A percentile compares a stretch with the other conserved stretches of the same genome.
phyloP scores from a whole-genome alignment of 495 filamentous ascomycete species.

The Penicillium paxilli region DNA sequence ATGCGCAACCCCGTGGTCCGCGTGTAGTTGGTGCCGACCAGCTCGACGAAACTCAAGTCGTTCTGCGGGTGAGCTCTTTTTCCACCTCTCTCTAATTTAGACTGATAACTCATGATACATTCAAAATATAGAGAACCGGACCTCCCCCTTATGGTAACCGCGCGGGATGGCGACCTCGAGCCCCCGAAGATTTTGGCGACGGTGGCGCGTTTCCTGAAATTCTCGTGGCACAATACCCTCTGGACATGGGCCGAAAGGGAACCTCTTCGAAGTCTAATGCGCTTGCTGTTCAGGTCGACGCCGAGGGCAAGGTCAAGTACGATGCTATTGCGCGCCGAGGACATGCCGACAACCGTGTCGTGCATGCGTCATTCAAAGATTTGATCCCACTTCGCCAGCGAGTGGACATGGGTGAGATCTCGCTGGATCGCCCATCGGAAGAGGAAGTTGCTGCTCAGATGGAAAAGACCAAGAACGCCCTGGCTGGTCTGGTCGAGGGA shows the following conservation, averaged over 20 bases:
- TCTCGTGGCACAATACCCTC: constrained; percentile 89
- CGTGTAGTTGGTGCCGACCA: constrained; percentile 75
- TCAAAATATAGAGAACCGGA: constrained; percentile 62
- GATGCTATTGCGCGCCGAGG: constrained; percentile 93
- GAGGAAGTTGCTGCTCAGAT: constrained; percentile 80
- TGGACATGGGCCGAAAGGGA: constrained; percentile 86
- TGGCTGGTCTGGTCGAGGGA: constrained; percentile 78
- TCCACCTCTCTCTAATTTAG: not conserved
- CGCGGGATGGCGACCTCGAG: constrained; percentile 82
- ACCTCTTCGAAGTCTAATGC: constrained; percentile 75
- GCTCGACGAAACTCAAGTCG: constrained; percentile 82
- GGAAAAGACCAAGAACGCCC: constrained; percentile 83
- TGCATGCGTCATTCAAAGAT: constrained; percentile 96
- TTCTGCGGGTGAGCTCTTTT: constrained; percentile 63
- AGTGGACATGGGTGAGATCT: constrained; percentile 90
- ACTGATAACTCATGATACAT: constrained; percentile 1
- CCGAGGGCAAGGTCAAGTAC: constrained; percentile 91
- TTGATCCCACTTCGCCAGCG: constrained; percentile 92
- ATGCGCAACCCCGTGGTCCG: constrained; percentile 73
- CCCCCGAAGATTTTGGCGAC: constrained; percentile 89
- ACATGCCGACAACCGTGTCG: constrained; percentile 76
- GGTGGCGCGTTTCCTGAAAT: constrained; percentile 97
- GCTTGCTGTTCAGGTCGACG: constrained; percentile 87
- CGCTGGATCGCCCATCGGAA: constrained; percentile 81
- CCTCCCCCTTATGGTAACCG: constrained; percentile 87